phyloP scores from a whole-genome alignment of 345 rosid species.

The Linum trigynum region DNA sequence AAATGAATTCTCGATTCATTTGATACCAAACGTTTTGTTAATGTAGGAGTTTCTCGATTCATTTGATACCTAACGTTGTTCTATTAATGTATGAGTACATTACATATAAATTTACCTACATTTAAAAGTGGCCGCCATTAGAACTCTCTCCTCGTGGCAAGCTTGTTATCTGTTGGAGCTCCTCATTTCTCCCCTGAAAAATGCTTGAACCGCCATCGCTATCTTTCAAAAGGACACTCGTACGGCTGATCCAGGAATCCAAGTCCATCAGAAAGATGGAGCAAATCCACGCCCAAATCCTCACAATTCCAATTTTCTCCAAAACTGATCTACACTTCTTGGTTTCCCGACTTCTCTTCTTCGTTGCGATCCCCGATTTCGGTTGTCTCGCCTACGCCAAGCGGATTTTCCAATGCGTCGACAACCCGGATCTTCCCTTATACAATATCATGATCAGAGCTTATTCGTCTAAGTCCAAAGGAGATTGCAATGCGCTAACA shows the following conservation, averaged over 20 bases:
- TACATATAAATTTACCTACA: no score
- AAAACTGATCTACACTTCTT: conserved; percentile 20
- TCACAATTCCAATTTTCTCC: conserved; percentile 23
- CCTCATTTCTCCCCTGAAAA: not conserved
- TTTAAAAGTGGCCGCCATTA: no score
- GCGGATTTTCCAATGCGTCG: conserved; percentile 24
- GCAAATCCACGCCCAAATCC: conserved; percentile 37
- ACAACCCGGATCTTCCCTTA: conserved; percentile 22
- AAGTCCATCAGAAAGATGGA: conserved; percentile 30
- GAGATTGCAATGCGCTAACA: not conserved
- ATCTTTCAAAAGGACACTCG: not conserved
- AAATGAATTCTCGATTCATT: no score
- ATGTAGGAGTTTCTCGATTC: no score
- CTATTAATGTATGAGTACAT: no score
- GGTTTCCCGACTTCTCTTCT: conserved; percentile 40
- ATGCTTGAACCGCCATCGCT: not conserved
- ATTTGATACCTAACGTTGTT: no score
- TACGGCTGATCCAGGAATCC: conserved; percentile 24
- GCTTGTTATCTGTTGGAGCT: no score
- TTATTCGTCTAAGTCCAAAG: conserved; percentile 19
- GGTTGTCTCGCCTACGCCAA: conserved; percentile 37
- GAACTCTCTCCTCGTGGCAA: no score
- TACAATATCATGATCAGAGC: conserved; percentile 58
- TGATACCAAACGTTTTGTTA: no score
- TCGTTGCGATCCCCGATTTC: conserved; percentile 30